Conservation (phyloP, 306 rosid genomes). For the Cicer yamashitae region DNA sequence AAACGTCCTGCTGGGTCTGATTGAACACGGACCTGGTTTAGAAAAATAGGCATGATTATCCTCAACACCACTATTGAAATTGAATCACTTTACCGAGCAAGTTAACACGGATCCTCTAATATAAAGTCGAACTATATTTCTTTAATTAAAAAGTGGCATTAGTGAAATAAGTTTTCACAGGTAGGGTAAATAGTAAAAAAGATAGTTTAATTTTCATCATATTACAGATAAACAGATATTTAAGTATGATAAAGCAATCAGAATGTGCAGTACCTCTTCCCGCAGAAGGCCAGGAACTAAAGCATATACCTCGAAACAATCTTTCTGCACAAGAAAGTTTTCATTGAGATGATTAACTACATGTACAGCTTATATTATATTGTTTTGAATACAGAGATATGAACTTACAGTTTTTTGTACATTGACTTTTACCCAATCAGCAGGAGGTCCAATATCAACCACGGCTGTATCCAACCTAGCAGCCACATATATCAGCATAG, state of each 20-base stretch:
- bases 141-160: not conserved
- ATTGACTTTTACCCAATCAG: slow-evolving; percentile 98
- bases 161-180: slow-evolving; percentile 4
- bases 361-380: slow-evolving; percentile 25
- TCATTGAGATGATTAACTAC: slow-evolving; percentile 31
- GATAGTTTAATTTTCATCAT: slow-evolving; percentile 1
- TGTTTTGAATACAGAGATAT: slow-evolving; percentile 25
- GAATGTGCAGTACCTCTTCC: slow-evolving; percentile 78
- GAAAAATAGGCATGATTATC: slow-evolving; percentile 32
- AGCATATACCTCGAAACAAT: slow-evolving; percentile 96
- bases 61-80: slow-evolving; percentile 1
- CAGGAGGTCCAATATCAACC: slow-evolving; percentile 89
- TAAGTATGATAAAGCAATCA: slow-evolving; percentile 4
- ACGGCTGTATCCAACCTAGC: slow-evolving; percentile 82
- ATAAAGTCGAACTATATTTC: not conserved
- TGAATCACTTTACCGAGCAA: not conserved
- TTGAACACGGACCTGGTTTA: slow-evolving; percentile 90
- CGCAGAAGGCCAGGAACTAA: slow-evolving; percentile 98
- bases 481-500: slow-evolving; percentile 45
- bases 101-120: slow-evolving; percentile 10
- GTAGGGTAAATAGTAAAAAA: not conserved
- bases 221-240: slow-evolving; percentile 17
- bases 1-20: slow-evolving; percentile 96
- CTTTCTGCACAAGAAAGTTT: slow-evolving; percentile 69
- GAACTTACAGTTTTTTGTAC: slow-evolving; percentile 91